phyloP scores from a whole-genome alignment of 1,284 basidiomycete genomes.

The Chiua sp. region DNA sequence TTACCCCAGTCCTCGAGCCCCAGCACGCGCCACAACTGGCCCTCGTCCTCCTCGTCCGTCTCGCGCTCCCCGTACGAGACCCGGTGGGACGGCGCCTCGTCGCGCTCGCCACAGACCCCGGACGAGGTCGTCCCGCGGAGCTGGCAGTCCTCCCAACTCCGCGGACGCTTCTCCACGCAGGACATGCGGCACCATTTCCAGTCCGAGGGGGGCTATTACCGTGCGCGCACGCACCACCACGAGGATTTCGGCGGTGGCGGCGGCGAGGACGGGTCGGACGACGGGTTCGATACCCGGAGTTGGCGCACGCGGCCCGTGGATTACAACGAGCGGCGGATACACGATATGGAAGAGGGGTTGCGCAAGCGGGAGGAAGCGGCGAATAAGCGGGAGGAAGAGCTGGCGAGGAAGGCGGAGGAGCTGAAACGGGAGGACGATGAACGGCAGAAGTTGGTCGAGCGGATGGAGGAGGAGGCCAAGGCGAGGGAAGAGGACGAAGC shows the following conservation, averaged over 20 bases:
- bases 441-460: conserved; percentile 26
- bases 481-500: conserved; percentile 27
- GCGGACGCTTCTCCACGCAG: conserved; percentile 32
- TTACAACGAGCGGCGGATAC: conserved; percentile 37
- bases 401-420: conserved; percentile 32
- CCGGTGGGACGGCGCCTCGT: conserved; percentile 30
- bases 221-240: conserved; percentile 33
- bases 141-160: conserved; percentile 36
- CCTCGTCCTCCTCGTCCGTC: conserved; percentile 2
- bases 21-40: conserved; percentile 28
- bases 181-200: conserved; percentile 34
- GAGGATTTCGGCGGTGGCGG: too few relatives aligned
- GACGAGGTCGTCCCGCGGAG: conserved; percentile 33
- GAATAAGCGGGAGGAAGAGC: conserved; percentile 32
- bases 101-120: conserved; percentile 36
- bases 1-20: conserved; percentile 28
- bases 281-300: conserved; percentile 33
- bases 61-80: conserved; percentile 34
- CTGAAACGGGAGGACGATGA: conserved; percentile 34
- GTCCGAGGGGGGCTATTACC: conserved; percentile 20
- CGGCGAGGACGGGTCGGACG: conserved; percentile 42
- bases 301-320: conserved; percentile 40
- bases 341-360: conserved; percentile 35
- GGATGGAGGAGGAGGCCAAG: conserved; percentile 24
- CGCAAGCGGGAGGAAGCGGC: conserved; percentile 39